Percentiles rank a stretch among this genome's conserved stretches.
phyloP scores from a whole-genome alignment of 163 green algal genomes.

The Scenedesmus sp. region DNA sequence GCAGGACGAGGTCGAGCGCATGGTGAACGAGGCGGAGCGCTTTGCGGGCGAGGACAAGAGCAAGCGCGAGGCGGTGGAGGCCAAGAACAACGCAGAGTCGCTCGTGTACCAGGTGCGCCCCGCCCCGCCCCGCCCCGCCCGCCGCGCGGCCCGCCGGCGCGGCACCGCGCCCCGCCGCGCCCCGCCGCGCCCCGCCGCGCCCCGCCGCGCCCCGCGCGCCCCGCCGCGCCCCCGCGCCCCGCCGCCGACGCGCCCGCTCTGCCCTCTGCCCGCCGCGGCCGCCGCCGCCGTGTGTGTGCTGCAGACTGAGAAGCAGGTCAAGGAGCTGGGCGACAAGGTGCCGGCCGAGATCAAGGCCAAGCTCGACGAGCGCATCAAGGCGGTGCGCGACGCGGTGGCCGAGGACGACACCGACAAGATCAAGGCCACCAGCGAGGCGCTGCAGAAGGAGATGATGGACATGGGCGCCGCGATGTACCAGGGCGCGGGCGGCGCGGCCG shows the following conservation, averaged over 20 bases:
- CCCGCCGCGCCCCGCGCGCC: too few species aligned
- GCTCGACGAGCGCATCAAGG: slow-evolving; percentile 85
- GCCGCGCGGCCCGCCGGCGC: too few species aligned
- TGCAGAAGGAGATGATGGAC: slow-evolving; percentile 92
- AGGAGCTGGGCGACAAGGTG: slow-evolving; percentile 98
- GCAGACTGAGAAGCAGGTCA: slow-evolving; percentile 99
- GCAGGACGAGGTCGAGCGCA: slow-evolving; percentile 94
- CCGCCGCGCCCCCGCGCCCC: too few species aligned
- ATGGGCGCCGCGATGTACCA: slow-evolving; percentile 95
- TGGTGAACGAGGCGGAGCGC: slow-evolving; percentile 97
- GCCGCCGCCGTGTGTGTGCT: too few species aligned
- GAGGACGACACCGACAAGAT: slow-evolving; percentile 85
- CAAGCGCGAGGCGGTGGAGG: slow-evolving; percentile 93
- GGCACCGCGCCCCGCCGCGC: too few species aligned
- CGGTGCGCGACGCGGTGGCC: slow-evolving; percentile 81
- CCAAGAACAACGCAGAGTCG: slow-evolving; percentile 96
- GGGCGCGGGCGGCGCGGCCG: slow-evolving; percentile 37
- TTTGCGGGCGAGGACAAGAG: slow-evolving; percentile 95
- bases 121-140: too few species aligned
- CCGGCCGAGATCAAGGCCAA: slow-evolving; percentile 90
- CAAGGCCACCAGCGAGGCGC: slow-evolving; percentile 88
- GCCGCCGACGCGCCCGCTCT: too few species aligned
- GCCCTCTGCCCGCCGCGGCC: too few species aligned
- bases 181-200: too few species aligned
- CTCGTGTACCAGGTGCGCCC: too few species aligned